phyloP scores from a whole-genome alignment of 1,284 basidiomycete species.

The Coniferiporia sulphurascens region DNA sequence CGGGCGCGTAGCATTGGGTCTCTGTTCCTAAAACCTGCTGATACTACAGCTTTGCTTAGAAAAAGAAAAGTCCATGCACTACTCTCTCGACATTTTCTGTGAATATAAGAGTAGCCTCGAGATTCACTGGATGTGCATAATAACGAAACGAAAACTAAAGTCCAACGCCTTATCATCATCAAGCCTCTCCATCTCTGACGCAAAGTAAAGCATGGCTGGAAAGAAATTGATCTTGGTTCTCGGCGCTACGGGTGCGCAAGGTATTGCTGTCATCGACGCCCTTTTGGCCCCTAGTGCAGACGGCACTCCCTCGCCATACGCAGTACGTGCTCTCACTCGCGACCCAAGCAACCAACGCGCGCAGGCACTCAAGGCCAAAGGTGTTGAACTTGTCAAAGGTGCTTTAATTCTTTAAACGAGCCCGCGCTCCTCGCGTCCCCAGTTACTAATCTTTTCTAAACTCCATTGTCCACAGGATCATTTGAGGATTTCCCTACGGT shows the following conservation, averaged over 20 bases:
- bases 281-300: constrained; percentile 35
- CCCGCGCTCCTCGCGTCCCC: background rate
- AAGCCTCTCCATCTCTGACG: too few species aligned
- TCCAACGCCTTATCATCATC: too few species aligned
- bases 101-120: too few species aligned
- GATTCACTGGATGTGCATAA: too few species aligned
- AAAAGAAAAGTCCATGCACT: too few species aligned
- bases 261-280: constrained; percentile 40
- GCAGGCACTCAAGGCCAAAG: constrained; percentile 32
- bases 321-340: constrained; percentile 43
- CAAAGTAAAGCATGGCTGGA: background rate
- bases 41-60: too few species aligned
- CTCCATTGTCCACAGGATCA: constrained; percentile 24
- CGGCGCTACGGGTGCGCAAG: constrained; percentile 28
- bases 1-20: too few species aligned
- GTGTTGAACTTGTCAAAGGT: constrained; percentile 43
- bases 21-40: too few species aligned
- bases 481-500: constrained; percentile 33
- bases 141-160: too few species aligned
- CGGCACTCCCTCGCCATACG: constrained; percentile 41
- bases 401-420: constrained; percentile 8
- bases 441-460: background rate
- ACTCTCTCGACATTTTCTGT: too few species aligned
- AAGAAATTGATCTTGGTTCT: background rate
- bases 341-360: constrained; percentile 35